These are phyloP conservation scores for Mycocentrospora acerina DNA, from an alignment of 2,329 filamentous ascomycete genomes.

Conservation along the genomic window DNA sequence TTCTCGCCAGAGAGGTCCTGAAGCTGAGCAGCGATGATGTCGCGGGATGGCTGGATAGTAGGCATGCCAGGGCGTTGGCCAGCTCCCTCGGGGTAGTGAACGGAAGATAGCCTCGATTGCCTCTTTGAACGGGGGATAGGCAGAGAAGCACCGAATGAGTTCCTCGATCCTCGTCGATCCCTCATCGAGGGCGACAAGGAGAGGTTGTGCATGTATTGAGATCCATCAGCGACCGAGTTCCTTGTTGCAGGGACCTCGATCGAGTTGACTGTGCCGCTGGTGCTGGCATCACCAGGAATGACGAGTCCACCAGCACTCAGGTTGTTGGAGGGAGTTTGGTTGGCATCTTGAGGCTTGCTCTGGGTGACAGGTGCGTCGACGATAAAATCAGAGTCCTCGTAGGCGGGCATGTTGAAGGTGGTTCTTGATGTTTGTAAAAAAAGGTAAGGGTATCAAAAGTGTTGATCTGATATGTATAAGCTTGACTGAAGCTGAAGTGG, in stretches of 20 bases:
- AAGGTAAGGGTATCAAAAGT: not conserved
- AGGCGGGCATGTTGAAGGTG: constrained; percentile 55
- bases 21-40: constrained; percentile 69
- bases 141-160: constrained; percentile 73
- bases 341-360: constrained; percentile 26
- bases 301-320: constrained; percentile 30
- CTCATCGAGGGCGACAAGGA: constrained; percentile 67
- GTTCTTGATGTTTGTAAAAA: not conserved
- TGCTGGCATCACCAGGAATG: constrained; percentile 29
- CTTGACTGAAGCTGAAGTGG: constrained; percentile 12
- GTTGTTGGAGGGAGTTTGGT: constrained; percentile 17
- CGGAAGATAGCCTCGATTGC: constrained; percentile 66
- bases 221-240: constrained; percentile 67
- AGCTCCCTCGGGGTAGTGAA: constrained; percentile 52
- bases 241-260: constrained; percentile 71
- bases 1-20: constrained; percentile 68
- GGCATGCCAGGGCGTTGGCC: constrained; percentile 59
- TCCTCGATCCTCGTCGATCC: constrained; percentile 68
- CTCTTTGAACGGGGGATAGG: constrained; percentile 72
- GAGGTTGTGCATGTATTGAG: constrained; percentile 72
- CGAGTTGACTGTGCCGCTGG: constrained; percentile 44
- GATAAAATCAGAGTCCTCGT: constrained; percentile 59
- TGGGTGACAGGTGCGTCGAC: constrained; percentile 38
- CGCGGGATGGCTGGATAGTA: constrained; percentile 61
- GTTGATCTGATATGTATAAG: not conserved